Percentiles rank a stretch among this genome's conserved stretches.
These are phyloP conservation scores for Pythium utonaiense DNA, from an alignment of 352 stramenopile genomes.

Conservation along the genomic window DNA sequence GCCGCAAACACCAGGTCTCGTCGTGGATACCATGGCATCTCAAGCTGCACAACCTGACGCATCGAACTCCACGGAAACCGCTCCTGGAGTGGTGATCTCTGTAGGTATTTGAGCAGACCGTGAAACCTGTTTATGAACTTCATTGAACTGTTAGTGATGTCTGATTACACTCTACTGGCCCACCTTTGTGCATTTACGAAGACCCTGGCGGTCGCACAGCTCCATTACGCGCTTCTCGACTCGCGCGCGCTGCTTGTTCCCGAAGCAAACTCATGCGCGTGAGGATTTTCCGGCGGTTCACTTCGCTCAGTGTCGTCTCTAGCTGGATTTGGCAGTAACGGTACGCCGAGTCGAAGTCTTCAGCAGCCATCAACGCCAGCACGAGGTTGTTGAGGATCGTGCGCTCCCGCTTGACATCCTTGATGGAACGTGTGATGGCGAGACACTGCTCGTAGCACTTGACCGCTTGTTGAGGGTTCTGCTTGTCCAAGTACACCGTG, in stretches of 20 bases:
- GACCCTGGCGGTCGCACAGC: not conserved
- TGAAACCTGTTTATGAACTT: not conserved
- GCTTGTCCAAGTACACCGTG: conserved; percentile 71
- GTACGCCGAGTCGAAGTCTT: conserved; percentile 55
- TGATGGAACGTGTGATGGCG: conserved; percentile 65
- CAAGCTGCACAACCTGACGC: not conserved
- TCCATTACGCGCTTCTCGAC: not conserved
- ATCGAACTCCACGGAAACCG: not conserved
- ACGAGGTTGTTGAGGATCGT: conserved; percentile 86
- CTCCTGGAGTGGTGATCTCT: conserved; percentile 8
- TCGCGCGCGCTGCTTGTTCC: conserved; percentile 34
- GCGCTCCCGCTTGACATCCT: conserved; percentile 71
- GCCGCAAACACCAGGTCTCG: not conserved
- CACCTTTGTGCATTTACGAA: not conserved
- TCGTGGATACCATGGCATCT: not conserved
- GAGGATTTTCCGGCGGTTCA: conserved; percentile 77
- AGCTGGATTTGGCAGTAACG: conserved; percentile 66
- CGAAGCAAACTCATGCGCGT: conserved; percentile 71
- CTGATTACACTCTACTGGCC: not conserved
- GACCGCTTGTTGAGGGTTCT: conserved; percentile 66
- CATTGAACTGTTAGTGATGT: not conserved
- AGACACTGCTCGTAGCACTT: conserved; percentile 75
- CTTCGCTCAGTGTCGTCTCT: conserved; percentile 57
- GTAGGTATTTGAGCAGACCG: conserved; percentile 16
- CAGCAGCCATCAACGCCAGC: conserved; percentile 60